Conservation (phyloP, 1,139 yeast species). For the Pichia cactophila region DNA sequence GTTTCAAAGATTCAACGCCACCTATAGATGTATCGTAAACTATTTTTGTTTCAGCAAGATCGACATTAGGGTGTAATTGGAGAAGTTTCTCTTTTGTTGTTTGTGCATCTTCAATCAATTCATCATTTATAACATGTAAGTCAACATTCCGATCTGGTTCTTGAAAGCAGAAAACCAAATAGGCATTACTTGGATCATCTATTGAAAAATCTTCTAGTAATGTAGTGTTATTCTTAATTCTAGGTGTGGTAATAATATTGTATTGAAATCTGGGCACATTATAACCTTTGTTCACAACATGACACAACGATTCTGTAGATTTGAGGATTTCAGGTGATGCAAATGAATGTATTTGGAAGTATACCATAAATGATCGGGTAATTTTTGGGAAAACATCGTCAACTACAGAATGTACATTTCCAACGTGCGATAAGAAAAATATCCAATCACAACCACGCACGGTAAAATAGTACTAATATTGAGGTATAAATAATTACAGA, state of each 20-base stretch:
- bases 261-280: conserved; percentile 38
- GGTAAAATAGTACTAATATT: no score
- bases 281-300: conserved; percentile 40
- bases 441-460: background rate
- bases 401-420: no score
- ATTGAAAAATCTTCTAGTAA: conserved; percentile 30
- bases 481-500: background rate
- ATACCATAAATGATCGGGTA: background rate
- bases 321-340: conserved; percentile 2
- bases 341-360: conserved; percentile 7
- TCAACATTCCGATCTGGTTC: background rate
- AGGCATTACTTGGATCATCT: background rate
- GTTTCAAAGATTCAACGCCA: background rate
- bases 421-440: background rate
- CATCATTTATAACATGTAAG: background rate
- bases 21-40: conserved; percentile 1
- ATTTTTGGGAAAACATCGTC: background rate
- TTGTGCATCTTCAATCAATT: conserved; percentile 21
- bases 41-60: background rate
- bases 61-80: conserved; percentile 13
- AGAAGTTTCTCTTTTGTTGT: conserved; percentile 21
- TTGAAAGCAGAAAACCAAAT: background rate
- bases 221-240: conserved; percentile 32
- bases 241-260: conserved; percentile 35
- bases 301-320: conserved; percentile 15